Percentiles rank a stretch among this genome's conserved stretches.
Evolutionary conservation across 164 flowering plant genomes (phyloP).

Genomic region (Kingdonia uniflora): DNA sequence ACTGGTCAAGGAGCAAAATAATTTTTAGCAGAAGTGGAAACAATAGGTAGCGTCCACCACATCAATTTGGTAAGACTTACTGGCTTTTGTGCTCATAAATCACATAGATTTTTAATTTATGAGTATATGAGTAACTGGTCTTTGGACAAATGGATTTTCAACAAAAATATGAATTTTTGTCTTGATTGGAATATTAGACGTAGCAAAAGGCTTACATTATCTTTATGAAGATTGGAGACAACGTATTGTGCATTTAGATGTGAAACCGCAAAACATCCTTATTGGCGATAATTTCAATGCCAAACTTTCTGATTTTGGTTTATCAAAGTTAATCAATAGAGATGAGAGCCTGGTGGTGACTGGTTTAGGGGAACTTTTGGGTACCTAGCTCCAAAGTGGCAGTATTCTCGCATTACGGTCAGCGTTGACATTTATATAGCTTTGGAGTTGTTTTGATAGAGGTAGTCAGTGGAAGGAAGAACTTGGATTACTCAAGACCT

Average conservation of each 20-base stretch:
- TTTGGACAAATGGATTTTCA: background rate
- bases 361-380: background rate
- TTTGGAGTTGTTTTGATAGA: background rate
- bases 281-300: background rate
- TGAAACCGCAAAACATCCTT: background rate
- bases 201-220: background rate
- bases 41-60: conserved; percentile 1
- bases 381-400: background rate
- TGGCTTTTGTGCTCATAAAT: background rate
- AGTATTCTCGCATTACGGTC: background rate
- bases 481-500: conserved; percentile 1
- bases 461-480: background rate
- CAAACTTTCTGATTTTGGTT: conserved; percentile 1
- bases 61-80: background rate
- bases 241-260: background rate
- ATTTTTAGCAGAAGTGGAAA: background rate
- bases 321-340: background rate
- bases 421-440: background rate
- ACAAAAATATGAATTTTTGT: background rate
- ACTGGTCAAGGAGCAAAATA: conserved; percentile 1
- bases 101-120: background rate
- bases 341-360: background rate
- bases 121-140: background rate
- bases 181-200: background rate
- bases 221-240: background rate